Percentiles rank a stretch among this genome's conserved stretches.
phyloP scores from a whole-genome alignment of 352 stramenopile species.

The Pythium rishiriense region DNA sequence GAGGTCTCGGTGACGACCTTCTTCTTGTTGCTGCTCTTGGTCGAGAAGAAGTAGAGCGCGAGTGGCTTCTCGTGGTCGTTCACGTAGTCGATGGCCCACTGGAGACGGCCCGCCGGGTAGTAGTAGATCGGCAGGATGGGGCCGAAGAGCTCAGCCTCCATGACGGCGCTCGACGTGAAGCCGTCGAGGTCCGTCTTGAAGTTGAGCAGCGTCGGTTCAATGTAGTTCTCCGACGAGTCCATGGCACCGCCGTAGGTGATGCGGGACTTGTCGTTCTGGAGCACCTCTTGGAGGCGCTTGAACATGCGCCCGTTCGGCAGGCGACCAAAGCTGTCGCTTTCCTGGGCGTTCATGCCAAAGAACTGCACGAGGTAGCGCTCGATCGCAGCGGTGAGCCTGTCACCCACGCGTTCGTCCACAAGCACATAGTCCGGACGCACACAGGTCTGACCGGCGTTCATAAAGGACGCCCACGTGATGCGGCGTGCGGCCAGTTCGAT shows the following conservation, averaged over 20 bases:
- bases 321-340: constrained; percentile 52
- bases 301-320: constrained; percentile 80
- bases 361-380: constrained; percentile 40
- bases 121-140: constrained; percentile 93
- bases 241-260: constrained; percentile 57
- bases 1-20: constrained; percentile 28
- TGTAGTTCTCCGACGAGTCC: constrained; percentile 74
- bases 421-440: constrained; percentile 94
- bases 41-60: constrained; percentile 35
- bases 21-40: constrained; percentile 19
- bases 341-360: constrained; percentile 51
- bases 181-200: constrained; percentile 59
- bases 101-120: constrained; percentile 37
- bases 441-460: constrained; percentile 95
- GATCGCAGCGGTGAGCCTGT: constrained; percentile 51
- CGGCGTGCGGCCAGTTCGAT: constrained; percentile 67
- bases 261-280: constrained; percentile 39
- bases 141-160: constrained; percentile 96
- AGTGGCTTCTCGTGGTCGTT: constrained; percentile 31
- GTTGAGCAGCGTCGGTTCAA: constrained; percentile 88
- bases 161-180: constrained; percentile 55
- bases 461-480: constrained; percentile 83
- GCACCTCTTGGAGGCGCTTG: constrained; percentile 36
- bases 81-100: constrained; percentile 32
- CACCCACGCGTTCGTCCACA: constrained; percentile 73